These are phyloP conservation scores for Botrytis fragariae DNA, from an alignment of 2,329 filamentous ascomycete species.

Conservation along the genomic window DNA sequence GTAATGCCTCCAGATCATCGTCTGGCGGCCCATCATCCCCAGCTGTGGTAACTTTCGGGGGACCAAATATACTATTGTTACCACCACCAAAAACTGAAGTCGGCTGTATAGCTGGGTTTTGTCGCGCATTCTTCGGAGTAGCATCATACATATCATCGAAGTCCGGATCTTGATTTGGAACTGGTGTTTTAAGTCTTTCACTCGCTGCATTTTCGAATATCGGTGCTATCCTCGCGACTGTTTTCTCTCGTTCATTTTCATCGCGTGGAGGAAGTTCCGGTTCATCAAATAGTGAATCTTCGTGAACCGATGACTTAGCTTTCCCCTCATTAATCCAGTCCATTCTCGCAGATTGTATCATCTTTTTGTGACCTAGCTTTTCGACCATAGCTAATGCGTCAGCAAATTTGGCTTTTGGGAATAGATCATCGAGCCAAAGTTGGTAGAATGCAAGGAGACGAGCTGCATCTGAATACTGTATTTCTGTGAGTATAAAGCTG, in stretches of 20 bases:
- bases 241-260: constrained; percentile 33
- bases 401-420: constrained; percentile 88
- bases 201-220: constrained; percentile 39
- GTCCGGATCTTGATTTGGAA: constrained; percentile 44
- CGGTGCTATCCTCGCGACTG: constrained; percentile 40
- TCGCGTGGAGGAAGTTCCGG: constrained; percentile 32
- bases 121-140: constrained; percentile 43
- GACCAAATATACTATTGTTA: constrained; percentile 33
- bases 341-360: constrained; percentile 69
- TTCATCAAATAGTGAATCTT: constrained; percentile 36
- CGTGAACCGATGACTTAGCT: constrained; percentile 43
- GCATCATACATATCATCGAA: constrained; percentile 49
- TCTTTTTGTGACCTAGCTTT: constrained; percentile 83
- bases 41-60: constrained; percentile 22
- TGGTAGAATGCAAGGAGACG: constrained; percentile 88
- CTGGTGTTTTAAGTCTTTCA: constrained; percentile 37
- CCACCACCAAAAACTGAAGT: constrained; percentile 30
- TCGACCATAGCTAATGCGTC: constrained; percentile 90
- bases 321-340: constrained; percentile 82
- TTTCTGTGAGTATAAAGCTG: constrained; percentile 21
- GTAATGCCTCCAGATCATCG: constrained; percentile 40
- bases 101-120: constrained; percentile 26
- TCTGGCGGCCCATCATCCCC: constrained; percentile 41
- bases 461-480: constrained; percentile 77
- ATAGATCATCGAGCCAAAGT: constrained; percentile 94